Conservation (phyloP, 176 grass and related monocot species). For the Juncus inflexus region DNA sequence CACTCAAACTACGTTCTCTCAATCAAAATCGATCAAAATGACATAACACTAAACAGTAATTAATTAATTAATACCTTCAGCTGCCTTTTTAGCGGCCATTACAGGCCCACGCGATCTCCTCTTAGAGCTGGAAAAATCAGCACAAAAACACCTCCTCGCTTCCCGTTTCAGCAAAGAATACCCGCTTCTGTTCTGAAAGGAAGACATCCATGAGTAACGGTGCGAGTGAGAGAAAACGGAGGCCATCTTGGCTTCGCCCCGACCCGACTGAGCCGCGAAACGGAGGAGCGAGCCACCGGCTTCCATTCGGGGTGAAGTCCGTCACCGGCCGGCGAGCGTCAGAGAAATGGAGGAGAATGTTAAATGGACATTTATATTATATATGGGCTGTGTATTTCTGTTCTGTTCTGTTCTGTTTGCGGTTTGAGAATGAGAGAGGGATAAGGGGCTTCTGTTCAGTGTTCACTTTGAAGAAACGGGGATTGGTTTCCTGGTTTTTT, state of each 20-base stretch:
- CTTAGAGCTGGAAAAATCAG: constrained; percentile 43
- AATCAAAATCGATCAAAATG: neutral
- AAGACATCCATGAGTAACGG: neutral
- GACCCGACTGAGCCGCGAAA: constrained; percentile 15
- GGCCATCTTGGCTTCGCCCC: constrained; percentile 23
- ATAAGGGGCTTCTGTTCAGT: constrained; percentile 34
- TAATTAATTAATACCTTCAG: constrained; percentile 43
- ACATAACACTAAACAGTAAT: neutral
- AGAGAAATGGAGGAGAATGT: neutral
- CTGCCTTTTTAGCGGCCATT: constrained; percentile 88
- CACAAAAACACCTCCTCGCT: constrained; percentile 32
- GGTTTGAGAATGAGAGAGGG: constrained; percentile 33
- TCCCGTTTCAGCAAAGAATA: constrained; percentile 41
- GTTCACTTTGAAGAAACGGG: constrained; percentile 16
- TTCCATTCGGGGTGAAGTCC: constrained; percentile 35
- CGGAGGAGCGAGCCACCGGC: constrained; percentile 35
- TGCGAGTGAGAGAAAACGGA: constrained; percentile 15
- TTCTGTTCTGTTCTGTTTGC: no score
- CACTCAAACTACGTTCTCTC: neutral
- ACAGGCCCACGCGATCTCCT: constrained; percentile 70
- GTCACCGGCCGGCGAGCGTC: constrained; percentile 15
- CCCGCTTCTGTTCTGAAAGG: constrained; percentile 39
- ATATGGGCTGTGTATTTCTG: constrained; percentile 26
- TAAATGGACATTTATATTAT: neutral
- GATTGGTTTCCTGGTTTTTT: neutral